Percentiles rank a stretch among this genome's conserved stretches.
Evolutionary conservation across 495 filamentous ascomycete genomes (phyloP).

Genomic region (Stereocaulon alpinum): DNA sequence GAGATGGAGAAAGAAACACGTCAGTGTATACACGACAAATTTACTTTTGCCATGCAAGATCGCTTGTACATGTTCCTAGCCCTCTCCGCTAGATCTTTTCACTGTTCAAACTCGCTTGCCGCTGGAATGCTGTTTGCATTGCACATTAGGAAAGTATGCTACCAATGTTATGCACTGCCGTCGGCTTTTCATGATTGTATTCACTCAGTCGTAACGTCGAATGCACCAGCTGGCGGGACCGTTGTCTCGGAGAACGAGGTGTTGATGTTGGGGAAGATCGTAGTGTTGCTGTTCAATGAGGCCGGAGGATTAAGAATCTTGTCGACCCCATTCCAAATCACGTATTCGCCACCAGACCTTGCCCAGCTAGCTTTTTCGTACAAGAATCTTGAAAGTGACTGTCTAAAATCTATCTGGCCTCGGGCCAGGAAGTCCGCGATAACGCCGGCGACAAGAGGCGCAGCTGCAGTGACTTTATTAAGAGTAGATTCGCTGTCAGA

Average conservation of each 20-base stretch:
- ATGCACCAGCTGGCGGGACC: neutral
- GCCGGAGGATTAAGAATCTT: neutral
- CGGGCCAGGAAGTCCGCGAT: neutral
- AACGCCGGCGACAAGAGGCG: conserved; percentile 4
- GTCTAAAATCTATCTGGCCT: neutral
- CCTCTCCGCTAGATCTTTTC: neutral
- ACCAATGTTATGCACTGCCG: neutral
- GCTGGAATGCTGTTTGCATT: neutral
- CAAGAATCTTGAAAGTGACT: neutral
- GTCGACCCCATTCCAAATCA: neutral
- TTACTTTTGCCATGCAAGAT: no score
- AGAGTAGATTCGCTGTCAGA: no score
- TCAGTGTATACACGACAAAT: no score
- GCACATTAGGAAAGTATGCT: neutral
- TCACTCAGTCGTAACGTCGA: neutral
- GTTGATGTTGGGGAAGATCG: no score
- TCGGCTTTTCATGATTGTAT: neutral
- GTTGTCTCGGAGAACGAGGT: neutral
- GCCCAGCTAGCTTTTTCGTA: neutral
- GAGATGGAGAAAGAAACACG: no score
- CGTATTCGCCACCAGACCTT: neutral
- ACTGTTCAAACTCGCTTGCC: no score
- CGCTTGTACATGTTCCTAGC: neutral
- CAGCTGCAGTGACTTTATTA: no score
- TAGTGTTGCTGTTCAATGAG: neutral